Conservation (phyloP, 2,329 filamentous ascomycete genomes). For the Colletotrichum spaethianum region DNA sequence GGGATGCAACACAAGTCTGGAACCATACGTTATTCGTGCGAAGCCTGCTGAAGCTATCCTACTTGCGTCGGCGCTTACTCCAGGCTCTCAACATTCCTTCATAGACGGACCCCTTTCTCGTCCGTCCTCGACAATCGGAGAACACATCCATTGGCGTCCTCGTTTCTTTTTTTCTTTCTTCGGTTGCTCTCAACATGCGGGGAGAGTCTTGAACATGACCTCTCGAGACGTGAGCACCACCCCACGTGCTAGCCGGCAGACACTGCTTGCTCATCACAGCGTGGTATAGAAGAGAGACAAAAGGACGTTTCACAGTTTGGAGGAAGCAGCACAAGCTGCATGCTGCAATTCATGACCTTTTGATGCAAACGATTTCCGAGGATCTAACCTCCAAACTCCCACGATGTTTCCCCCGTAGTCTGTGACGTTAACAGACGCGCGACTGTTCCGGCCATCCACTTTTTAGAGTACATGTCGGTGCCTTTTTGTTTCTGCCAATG, state of each 20-base stretch:
- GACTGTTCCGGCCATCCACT: slow-evolving; percentile 57
- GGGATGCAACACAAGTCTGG: slow-evolving; percentile 4
- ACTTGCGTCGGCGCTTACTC: slow-evolving; percentile 39
- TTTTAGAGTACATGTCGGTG: slow-evolving; percentile 65
- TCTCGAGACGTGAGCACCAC: slow-evolving; percentile 28
- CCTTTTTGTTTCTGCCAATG: slow-evolving; percentile 55
- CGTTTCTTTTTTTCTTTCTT: slow-evolving; percentile 28
- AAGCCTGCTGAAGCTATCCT: slow-evolving; percentile 40
- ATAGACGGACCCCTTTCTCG: slow-evolving; percentile 37
- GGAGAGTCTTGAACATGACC: slow-evolving; percentile 19
- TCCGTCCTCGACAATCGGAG: slow-evolving; percentile 25
- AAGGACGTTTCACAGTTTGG: slow-evolving; percentile 37
- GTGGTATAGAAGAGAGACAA: slow-evolving; percentile 15
- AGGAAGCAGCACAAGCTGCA: slow-evolving; percentile 42
- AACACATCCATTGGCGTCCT: slow-evolving; percentile 13
- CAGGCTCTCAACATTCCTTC: slow-evolving; percentile 38
- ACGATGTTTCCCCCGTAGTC: slow-evolving; percentile 57
- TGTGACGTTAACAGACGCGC: slow-evolving; percentile 58
- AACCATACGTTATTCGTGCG: slow-evolving; percentile 39
- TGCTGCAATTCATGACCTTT: slow-evolving; percentile 45
- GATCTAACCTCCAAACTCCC: slow-evolving; percentile 64
- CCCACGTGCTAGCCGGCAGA: slow-evolving; percentile 31
- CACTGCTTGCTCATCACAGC: slow-evolving; percentile 39
- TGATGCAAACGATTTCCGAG: slow-evolving; percentile 66
- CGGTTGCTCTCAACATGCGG: slow-evolving; percentile 28